These are phyloP conservation scores for Phytophthora tubulina DNA, from an alignment of 352 stramenopile species.

Conservation along the genomic window DNA sequence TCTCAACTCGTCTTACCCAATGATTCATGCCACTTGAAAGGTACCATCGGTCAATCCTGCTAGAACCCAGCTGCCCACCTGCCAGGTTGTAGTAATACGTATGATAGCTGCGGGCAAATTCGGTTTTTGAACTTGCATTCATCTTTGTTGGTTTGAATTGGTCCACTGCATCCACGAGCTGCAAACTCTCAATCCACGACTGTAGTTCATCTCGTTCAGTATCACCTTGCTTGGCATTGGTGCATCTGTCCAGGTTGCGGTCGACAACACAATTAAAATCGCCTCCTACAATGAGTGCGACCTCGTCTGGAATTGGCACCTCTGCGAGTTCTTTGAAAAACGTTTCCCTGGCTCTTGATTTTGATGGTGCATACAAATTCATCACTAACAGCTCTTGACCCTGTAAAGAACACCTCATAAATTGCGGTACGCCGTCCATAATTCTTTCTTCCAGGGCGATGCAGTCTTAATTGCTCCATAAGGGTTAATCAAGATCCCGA, in stretches of 20 bases:
- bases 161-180: neutral
- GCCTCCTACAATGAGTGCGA: neutral
- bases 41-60: neutral
- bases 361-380: neutral
- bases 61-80: neutral
- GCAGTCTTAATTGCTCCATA: neutral
- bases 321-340: neutral
- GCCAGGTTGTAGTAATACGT: neutral
- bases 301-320: neutral
- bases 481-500: neutral
- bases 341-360: neutral
- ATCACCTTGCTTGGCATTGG: neutral
- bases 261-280: neutral
- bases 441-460: neutral
- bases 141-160: neutral
- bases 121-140: neutral
- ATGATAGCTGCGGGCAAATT: neutral
- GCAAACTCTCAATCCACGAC: neutral
- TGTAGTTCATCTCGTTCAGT: neutral
- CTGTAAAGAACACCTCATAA: neutral
- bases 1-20: neutral
- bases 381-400: neutral
- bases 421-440: neutral
- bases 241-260: neutral
- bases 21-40: neutral